phyloP scores from a whole-genome alignment of 2,329 filamentous ascomycete species.

The Aspergillus sp. region DNA sequence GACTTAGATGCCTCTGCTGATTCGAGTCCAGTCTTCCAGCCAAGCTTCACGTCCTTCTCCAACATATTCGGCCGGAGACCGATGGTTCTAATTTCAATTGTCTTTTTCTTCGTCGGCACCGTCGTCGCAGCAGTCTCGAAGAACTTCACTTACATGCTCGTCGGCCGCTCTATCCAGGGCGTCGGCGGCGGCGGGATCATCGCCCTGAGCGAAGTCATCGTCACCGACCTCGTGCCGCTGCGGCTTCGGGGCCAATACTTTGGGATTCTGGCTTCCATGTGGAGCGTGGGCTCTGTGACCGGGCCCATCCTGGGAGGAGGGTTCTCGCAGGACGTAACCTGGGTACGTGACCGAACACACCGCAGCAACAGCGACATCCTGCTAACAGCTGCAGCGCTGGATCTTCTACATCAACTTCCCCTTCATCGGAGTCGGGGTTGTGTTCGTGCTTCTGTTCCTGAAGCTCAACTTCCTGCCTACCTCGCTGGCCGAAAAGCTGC shows the following conservation, averaged over 20 bases:
- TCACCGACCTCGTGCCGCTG: constrained; percentile 38
- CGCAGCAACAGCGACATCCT: not conserved
- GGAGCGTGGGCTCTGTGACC: constrained; percentile 31
- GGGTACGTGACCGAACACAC: constrained; percentile 17
- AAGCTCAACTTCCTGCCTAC: constrained; percentile 41
- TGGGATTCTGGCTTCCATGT: constrained; percentile 31
- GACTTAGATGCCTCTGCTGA: too few species aligned
- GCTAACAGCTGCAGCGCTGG: constrained; percentile 17
- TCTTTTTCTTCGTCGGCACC: constrained; percentile 38
- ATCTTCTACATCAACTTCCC: constrained; percentile 32
- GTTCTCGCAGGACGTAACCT: constrained; percentile 30
- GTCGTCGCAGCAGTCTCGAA: constrained; percentile 35
- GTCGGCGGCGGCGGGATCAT: constrained; percentile 38
- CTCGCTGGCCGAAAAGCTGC: constrained; percentile 41
- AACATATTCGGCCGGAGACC: constrained; percentile 40
- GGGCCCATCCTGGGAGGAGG: constrained; percentile 36
- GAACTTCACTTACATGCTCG: constrained; percentile 38
- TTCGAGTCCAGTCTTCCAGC: constrained; percentile 38
- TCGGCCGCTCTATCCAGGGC: constrained; percentile 37
- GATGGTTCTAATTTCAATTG: constrained; percentile 29
- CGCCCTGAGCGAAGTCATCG: constrained; percentile 34
- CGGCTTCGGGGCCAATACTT: constrained; percentile 31
- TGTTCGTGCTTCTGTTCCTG: constrained; percentile 44
- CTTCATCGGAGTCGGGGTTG: constrained; percentile 20
- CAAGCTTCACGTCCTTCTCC: constrained; percentile 39